Evolutionary conservation across 2,329 filamentous ascomycete species (phyloP), one percentile per base, ranked within the genome.

Genomic region (Alternaria metachromatica): DNA sequence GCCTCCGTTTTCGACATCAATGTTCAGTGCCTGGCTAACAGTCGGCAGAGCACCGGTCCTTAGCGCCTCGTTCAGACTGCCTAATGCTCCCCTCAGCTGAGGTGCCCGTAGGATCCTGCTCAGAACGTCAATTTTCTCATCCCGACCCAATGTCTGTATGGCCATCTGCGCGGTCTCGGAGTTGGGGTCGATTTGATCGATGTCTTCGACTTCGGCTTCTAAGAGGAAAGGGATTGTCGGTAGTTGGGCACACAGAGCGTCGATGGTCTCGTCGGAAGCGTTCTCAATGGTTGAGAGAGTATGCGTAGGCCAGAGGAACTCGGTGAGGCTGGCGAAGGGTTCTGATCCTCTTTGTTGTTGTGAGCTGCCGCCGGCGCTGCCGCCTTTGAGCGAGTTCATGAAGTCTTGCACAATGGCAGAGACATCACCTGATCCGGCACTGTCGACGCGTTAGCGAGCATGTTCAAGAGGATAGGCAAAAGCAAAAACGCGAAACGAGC

Each of bases 41-140:
- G 90, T 96, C 5, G 95, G 94, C 61, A 99, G 82, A 0, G 95
- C 96, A 12, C 96, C 96, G 72, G 98, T 95, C 61, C 94, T 87
- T 59, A 99, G 84, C 12, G 96, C 96, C 80, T 94, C 89, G 0
- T 94, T 97, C 71, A 99, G 82, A 76, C 92, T 96, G 1, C 89
- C 88, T 43, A 97, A 82, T 70, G 93, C 95, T 80, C 98, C 96
- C 64, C 89, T 88, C 75, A 99, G 94, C 76, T 99, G 96, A 18
- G 96, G 95, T 69, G 92, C 96, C 67, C 92, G 88, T 13, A 98
- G 82, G 8, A 98, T 94, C 76, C 90, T 91, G 78, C 89, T 90
- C 46, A 99, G 81, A 12, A 98, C 87, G 21, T 87, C 85, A 75
- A 91, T 93, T 84, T 98, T 98, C 77, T 96, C 90, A 3, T 86